Conservation (phyloP, 148 eudicot genomes). For the Rhododendron kiyosumense region DNA sequence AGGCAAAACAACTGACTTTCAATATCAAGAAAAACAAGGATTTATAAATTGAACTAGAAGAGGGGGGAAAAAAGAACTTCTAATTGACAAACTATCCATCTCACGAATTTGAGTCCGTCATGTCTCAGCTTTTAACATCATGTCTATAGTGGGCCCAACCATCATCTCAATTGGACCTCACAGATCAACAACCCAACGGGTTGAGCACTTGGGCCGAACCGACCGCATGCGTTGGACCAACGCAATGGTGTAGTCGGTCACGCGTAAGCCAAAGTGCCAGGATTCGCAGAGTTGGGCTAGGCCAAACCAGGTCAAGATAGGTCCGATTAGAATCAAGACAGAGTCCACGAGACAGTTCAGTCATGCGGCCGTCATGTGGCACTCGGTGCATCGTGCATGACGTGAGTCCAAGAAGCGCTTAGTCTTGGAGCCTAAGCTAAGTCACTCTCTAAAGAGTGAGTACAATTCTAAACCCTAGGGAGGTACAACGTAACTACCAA, state of each 20-base stretch:
- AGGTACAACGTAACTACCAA: background rate
- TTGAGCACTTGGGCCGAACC: background rate
- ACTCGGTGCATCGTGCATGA: background rate
- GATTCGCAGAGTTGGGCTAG: background rate
- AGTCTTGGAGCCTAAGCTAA: background rate
- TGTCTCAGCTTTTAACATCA: background rate
- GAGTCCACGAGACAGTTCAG: background rate
- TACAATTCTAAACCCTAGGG: background rate
- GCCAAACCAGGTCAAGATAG: too few relatives aligned
- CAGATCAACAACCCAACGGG: background rate
- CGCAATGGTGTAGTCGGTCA: background rate
- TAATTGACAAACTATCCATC: background rate
- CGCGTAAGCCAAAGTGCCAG: background rate
- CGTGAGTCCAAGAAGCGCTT: background rate
- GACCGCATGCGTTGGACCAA: background rate
- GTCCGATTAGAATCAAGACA: too few relatives aligned
- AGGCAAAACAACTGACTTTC: background rate
- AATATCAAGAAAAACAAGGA: background rate
- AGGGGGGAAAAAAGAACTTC: background rate
- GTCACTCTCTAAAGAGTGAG: background rate
- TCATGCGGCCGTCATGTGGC: background rate
- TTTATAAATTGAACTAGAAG: background rate
- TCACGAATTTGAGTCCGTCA: background rate
- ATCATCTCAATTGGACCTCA: background rate
- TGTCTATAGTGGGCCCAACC: background rate